Base-by-base conservation (phyloP, 192 early-diverging fungal species). In the Dispira parvispora region DNA sequence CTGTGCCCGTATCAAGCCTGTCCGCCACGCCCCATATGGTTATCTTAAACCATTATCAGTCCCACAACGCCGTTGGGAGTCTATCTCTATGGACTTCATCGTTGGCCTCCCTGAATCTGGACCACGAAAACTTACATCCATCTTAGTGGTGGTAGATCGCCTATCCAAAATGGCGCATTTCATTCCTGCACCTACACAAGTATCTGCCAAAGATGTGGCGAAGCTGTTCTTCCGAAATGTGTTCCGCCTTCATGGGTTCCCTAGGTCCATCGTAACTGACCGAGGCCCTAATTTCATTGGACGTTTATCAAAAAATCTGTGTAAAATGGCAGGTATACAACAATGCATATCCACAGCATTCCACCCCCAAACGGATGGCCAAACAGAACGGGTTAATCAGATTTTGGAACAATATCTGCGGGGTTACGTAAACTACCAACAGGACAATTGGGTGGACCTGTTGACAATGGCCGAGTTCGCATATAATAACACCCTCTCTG, bases 41-140 rank as follows among this genome's bases (percentile, higher is more conserved):
- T 46, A 63, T 0, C 64, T 78, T 2, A 25, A 66, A 47, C 55
- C 73, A 0, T 46, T 73, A 5, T 46, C 64, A 0, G 65, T 77
- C 13, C 61, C 77, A 0, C 46, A 13, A 5, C 11, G 25, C 8
- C 73, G 69, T 0, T 79, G 74, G 69, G 16, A 60, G 12, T 69
- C 72, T 1, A 76, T 79, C 44, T 66, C 61, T 1, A 68, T 80
- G 45, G 78, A 77, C 52, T 78, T n/a, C n/a, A n/a, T n/a, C n/a
- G n/a, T n/a, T n/a, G n/a, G n/a, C n/a, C n/a, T n/a, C n/a, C n/a
- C n/a, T 75, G 46, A 73, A 77, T 32, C 57, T 52, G 9, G 55
- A 61, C 11, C 61, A 80, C 4, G 72, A 67, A 0, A 13, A 16
- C 0, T 62, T 64, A 64, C 73, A 53, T 58, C 67, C 0, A 73